Evolutionary conservation across 2,329 filamentous ascomycete genomes (phyloP), one percentile per base, ranked within the genome.

Genomic region (Neocatenulostroma microsporum): DNA sequence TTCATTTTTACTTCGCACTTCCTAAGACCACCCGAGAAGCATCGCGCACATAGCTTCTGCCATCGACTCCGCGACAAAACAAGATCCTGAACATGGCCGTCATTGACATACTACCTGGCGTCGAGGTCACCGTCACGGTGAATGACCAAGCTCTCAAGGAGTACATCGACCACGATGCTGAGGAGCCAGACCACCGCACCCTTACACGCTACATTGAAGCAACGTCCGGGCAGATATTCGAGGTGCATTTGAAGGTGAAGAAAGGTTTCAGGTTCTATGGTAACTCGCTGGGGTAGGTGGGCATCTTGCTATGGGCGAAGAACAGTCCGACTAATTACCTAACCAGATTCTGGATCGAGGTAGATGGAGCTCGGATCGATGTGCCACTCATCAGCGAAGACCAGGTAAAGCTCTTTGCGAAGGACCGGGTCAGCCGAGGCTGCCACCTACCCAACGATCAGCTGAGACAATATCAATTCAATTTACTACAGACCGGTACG

Each of bases 151-250:
- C 44, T 3, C 41, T 54, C 3, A 29, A 38, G 17, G 52, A 55
- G 29, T 41, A 53, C 30, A 36, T 23, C 5, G 47, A 50, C 11
- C 6, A 27, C 2, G 33, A 45, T 5, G n/a, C n/a, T n/a, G 18
- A 14, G 2, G 34, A 39, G 12, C 36, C 44, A 11, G 24, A 40
- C 11, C 15, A 24, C 9, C 33, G 37, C 20, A 46, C 42, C 1
- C 34, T 43, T 9, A 51, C 41, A 4, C 41, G 42, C 10, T 55
- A 52, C 39, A 36, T 55, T 21, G 46, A 50, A 28, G 47, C 41
- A 5, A 31, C 30, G 1, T 31, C 40, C 8, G 44, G 33, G n/a
- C 34, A 47, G 21, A 28, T n/a, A 17, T 55, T 52, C 33, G 34
- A 36, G 8, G 36, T 54, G 9, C 24, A 28, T 15, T 27, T 44